phyloP scores from a whole-genome alignment of 192 early-diverging fungal species.

The Podila verticillata region DNA sequence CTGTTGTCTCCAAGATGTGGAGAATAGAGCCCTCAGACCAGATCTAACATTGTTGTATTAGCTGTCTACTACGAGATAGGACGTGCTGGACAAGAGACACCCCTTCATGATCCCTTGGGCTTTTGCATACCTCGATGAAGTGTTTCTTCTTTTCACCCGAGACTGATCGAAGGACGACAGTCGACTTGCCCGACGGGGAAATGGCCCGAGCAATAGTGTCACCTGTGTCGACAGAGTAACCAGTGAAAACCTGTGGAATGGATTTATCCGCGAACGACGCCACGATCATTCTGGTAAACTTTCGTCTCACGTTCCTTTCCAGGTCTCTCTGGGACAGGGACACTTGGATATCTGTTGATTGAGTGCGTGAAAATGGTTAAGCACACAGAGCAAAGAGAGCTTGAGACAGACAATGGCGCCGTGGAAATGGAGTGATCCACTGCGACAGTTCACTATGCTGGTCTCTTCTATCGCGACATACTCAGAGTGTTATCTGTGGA shows the following conservation, averaged over 20 bases:
- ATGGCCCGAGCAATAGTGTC: slow-evolving; percentile 31
- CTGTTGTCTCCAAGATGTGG: slow-evolving; percentile 67
- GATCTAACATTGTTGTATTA: slow-evolving; percentile 28
- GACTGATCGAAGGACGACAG: slow-evolving; percentile 51
- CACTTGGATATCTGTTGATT: slow-evolving; percentile 34
- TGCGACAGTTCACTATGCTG: background rate
- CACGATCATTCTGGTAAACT: slow-evolving; percentile 44
- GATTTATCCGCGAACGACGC: slow-evolving; percentile 39
- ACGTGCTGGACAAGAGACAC: no score
- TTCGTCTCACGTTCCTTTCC: slow-evolving; percentile 58
- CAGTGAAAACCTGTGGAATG: slow-evolving; percentile 36
- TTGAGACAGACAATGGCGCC: background rate
- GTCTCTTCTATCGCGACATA: slow-evolving; percentile 4
- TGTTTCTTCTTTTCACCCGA: slow-evolving; percentile 55
- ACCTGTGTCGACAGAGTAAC: slow-evolving; percentile 38
- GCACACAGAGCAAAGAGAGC: background rate
- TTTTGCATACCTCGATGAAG: slow-evolving; percentile 60
- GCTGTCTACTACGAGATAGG: background rate
- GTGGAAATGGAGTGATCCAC: background rate
- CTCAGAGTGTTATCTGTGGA: slow-evolving; percentile 30
- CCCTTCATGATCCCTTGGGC: no score
- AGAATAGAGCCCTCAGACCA: slow-evolving; percentile 61
- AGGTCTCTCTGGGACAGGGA: slow-evolving; percentile 61
- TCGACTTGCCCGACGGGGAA: slow-evolving; percentile 48
- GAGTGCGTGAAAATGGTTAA: background rate